Evolutionary conservation across 768 basidiomycete genomes (phyloP), one percentile per base, ranked within the genome.

Genomic region (Mycena filopes): DNA sequence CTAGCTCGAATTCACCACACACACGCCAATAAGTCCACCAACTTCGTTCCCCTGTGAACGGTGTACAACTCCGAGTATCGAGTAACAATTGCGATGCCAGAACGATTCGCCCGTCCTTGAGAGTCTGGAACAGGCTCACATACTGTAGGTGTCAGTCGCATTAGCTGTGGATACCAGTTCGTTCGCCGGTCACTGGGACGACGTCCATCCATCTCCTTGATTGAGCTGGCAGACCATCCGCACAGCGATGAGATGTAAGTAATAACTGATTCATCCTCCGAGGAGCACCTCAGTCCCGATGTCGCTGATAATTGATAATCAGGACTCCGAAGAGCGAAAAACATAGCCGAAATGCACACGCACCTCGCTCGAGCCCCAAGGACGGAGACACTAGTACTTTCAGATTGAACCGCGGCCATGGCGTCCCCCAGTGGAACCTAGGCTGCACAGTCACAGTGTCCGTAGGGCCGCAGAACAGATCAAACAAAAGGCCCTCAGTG

Each of bases 11-110:
- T 77, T 60, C 61, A 82, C 82, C 33, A 76, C 63, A n/a, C n/a
- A n/a, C n/a, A n/a, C n/a, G n/a, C n/a, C n/a, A 33, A 82, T 73
- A 6, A 74, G 48, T 1, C 82, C 82, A 5, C 82, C 82, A 67
- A 75, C 33, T 69, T 74, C 16, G 76, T 78, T 4, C 81, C 82
- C 8, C 77, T 79, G 54, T 79, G 80, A 15, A 77, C 72, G 16
- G 80, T 77, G 29, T 76, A 65, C 11, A 84, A 73, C 42, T 79
- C 78, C n/a, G n/a, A n/a, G 56, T 81, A 82, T 28, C 81, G 70
- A 16, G 83, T 82, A 23, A 83, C 82, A n/a, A n/a, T n/a, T n/a
- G n/a, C n/a, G 46, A 84, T 82, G 1, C 81, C 82, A 65, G 82
- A 82, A 15, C 81, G 75, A 70, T 79, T 82, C 4, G 75, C 82